Evolutionary conservation across 108 stramenopile genomes (phyloP), one percentile per base, ranked within the genome.

Genomic region (Stephanodiscus triporus): DNA sequence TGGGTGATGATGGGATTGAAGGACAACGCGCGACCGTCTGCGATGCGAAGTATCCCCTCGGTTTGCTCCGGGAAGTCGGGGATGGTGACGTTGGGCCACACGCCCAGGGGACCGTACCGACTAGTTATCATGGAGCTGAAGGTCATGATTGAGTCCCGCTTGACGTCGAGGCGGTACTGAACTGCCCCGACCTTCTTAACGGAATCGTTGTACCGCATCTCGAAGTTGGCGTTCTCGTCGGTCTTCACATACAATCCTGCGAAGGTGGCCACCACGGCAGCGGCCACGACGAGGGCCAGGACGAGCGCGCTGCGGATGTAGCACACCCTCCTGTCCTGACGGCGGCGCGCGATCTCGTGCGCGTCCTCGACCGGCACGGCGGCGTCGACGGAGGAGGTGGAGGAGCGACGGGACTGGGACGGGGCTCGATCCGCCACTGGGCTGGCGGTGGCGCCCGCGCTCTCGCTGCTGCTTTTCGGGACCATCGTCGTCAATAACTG

Each of bases 1-100:
- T 85, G 82, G 16, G 83, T 73, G 51, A 85, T 83, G 30, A 85
- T 73, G 22, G 82, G 82, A 43, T 83, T 83, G 72, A 79, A 83
- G 26, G 65, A 68, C 34, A 87, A 13, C 20, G 84, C 84, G n/a
- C 74, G 20, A 8, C 81, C 86, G 17, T 68, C 63, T 26, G 77
- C 47, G 14, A 82, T n/a, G 9, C 47, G 23, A 14, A 78, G 65
- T 9, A 80, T 76, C 24, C 80, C 86, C 30, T 64, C 51, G 2
- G 84, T 66, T 54, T 76, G 72, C 7, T 72, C 61, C 32, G 72
- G 66, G 54, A 84, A 88, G 36, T 84, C 64, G 1, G 87, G 87
- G 50, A 86, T 66, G 34, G 87, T 88, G 48, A 78, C 84, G 73
- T 86, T 86, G 9, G 85, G 87, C 84, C 83, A 88, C 0, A 72